Percentiles rank a stretch among this genome's conserved stretches.
Conservation (phyloP, 2,329 filamentous ascomycete species). For the Teratosphaeria viscida region DNA sequence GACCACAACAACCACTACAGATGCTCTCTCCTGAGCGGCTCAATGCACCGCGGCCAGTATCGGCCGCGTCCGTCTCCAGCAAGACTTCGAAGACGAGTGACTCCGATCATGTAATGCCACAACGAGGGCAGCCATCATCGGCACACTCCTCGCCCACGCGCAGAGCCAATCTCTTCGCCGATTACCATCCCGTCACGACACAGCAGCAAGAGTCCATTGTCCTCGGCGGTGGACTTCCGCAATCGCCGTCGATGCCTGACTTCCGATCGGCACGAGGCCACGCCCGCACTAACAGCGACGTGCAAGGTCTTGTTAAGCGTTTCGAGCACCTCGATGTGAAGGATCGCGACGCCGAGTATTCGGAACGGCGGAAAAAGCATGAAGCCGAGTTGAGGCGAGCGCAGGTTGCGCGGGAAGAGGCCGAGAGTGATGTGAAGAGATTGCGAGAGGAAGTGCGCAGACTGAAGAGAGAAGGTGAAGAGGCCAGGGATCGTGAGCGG, state of each 20-base stretch:
- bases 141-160: constrained; percentile 25
- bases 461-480: constrained; percentile 51
- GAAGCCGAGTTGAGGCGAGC: constrained; percentile 35
- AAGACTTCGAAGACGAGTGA: constrained; percentile 22
- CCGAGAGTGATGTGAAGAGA: constrained; percentile 56
- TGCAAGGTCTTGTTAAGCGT: constrained; percentile 54
- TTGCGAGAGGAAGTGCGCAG: constrained; percentile 50
- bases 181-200: constrained; percentile 14
- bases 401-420: constrained; percentile 48
- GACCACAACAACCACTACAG: constrained; percentile 42
- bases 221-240: constrained; percentile 3
- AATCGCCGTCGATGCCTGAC: constrained; percentile 24
- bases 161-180: constrained; percentile 20
- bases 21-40: constrained; percentile 54
- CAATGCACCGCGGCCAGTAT: constrained; percentile 32
- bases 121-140: constrained; percentile 7
- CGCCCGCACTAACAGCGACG: constrained; percentile 47
- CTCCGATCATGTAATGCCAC: constrained; percentile 1
- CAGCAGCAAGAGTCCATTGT: constrained; percentile 10
- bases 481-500: constrained; percentile 55
- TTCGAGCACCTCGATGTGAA: constrained; percentile 57
- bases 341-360: constrained; percentile 32
- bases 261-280: constrained; percentile 23
- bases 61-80: constrained; percentile 31
- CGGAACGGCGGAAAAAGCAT: constrained; percentile 33